Conservation (phyloP, 2,329 filamentous ascomycete species). For the Cladophialophora psammophila region DNA sequence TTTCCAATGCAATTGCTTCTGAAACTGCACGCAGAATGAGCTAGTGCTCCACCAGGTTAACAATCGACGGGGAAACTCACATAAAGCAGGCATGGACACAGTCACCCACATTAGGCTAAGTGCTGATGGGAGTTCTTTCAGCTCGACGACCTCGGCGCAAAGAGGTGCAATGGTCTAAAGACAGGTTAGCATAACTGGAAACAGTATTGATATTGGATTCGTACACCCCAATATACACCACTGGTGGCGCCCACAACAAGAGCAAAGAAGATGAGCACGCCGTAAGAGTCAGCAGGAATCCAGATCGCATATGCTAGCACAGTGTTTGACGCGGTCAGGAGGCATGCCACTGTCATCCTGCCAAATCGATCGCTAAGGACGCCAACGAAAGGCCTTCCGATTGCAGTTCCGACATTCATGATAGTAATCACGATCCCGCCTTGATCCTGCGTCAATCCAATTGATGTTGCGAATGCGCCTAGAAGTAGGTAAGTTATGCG, state of each 20-base stretch:
- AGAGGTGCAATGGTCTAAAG: conserved; percentile 43
- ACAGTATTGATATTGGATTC: background rate
- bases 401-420: conserved; percentile 57
- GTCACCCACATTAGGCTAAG: conserved; percentile 43
- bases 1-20: conserved; percentile 61
- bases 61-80: conserved; percentile 42
- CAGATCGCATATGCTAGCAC: conserved; percentile 55
- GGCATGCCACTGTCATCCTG: conserved; percentile 52
- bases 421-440: conserved; percentile 53
- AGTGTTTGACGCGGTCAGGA: conserved; percentile 50
- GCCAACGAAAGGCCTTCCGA: conserved; percentile 58
- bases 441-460: conserved; percentile 51
- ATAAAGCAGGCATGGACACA: conserved; percentile 53
- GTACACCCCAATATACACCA: conserved; percentile 56
- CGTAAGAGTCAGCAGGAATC: conserved; percentile 55
- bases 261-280: conserved; percentile 53
- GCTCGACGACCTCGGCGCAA: conserved; percentile 42
- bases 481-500: background rate
- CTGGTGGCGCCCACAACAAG: conserved; percentile 54
- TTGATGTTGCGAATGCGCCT: conserved; percentile 53
- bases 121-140: conserved; percentile 41
- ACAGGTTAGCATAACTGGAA: conserved; percentile 15
- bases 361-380: conserved; percentile 55
- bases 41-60: conserved; percentile 1
- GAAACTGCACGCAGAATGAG: conserved; percentile 47